Conservation (phyloP, 768 basidiomycete species). For the Tricholoma flavovirens region DNA sequence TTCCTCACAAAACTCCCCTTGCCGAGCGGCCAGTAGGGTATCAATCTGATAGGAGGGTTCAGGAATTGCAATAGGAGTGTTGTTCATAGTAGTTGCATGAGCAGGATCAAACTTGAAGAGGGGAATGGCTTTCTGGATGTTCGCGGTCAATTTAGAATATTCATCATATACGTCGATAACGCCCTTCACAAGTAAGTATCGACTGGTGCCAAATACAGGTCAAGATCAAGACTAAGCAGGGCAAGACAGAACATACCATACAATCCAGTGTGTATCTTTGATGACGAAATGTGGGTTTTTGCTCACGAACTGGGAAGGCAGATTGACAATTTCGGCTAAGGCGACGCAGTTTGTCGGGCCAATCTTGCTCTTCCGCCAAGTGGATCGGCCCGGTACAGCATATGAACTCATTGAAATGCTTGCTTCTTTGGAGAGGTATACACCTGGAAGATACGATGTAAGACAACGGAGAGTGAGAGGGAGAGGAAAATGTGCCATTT, state of each 20-base stretch:
- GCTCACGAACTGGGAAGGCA: slow-evolving; percentile 49
- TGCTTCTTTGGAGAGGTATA: slow-evolving; percentile 64
- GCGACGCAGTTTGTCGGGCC: slow-evolving; percentile 47
- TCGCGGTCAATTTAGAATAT: slow-evolving; percentile 1
- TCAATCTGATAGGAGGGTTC: slow-evolving; percentile 52
- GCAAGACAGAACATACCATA: slow-evolving; percentile 40
- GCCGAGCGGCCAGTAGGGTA: slow-evolving; percentile 36
- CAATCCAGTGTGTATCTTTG: slow-evolving; percentile 61
- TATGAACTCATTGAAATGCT: slow-evolving; percentile 41
- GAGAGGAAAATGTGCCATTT: slow-evolving; percentile 36
- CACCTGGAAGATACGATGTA: slow-evolving; percentile 34
- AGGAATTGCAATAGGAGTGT: slow-evolving; percentile 44
- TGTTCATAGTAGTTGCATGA: slow-evolving; percentile 35
- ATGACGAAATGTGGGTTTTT: slow-evolving; percentile 52
- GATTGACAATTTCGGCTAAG: slow-evolving; percentile 62
- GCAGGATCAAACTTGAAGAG: slow-evolving; percentile 45
- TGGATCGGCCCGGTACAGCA: slow-evolving; percentile 23
- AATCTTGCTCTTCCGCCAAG: slow-evolving; percentile 50
- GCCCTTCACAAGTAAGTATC: slow-evolving; percentile 56
- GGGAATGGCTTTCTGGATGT: slow-evolving; percentile 22
- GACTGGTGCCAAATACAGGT: slow-evolving; percentile 28
- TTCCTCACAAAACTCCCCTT: slow-evolving; percentile 35
- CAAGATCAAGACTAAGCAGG: not conserved
- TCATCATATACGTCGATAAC: slow-evolving; percentile 6
- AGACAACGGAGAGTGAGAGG: not conserved